Conservation (phyloP, 2,329 filamentous ascomycete genomes). For the Incumbomyces lentus region DNA sequence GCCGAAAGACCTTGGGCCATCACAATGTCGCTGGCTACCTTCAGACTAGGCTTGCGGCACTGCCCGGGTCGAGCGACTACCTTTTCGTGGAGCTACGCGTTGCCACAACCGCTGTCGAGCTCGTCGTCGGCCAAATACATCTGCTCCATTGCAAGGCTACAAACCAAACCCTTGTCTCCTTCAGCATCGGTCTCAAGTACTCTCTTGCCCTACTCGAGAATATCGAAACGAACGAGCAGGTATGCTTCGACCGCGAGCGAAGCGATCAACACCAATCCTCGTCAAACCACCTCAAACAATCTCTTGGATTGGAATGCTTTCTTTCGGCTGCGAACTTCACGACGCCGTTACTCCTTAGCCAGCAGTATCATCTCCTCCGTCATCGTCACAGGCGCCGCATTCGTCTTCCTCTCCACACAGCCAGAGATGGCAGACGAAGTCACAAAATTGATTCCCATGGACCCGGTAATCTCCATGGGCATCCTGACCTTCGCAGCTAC, state of each 20-base stretch:
- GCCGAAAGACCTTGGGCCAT: not conserved
- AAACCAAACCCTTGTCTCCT: not conserved
- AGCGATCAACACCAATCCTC: not conserved
- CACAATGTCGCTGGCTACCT: conserved; percentile 2
- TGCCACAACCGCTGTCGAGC: conserved; percentile 1
- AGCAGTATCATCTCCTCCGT: conserved; percentile 61
- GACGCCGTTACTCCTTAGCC: conserved; percentile 70
- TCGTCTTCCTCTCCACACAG: conserved; percentile 13
- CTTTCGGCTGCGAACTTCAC: conserved; percentile 77
- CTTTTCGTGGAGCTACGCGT: not conserved
- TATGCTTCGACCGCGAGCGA: not conserved
- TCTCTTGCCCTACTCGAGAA: not conserved
- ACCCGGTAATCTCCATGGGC: conserved; percentile 77
- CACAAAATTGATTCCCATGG: conserved; percentile 39
- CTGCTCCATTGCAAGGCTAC: not conserved
- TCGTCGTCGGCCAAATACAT: not conserved
- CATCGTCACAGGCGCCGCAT: conserved; percentile 43
- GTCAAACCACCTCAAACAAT: not conserved
- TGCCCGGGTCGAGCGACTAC: not conserved
- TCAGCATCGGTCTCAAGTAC: too few relatives aligned
- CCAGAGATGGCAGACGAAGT: conserved; percentile 18
- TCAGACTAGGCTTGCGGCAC: conserved; percentile 3
- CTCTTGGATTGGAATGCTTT: conserved; percentile 82
- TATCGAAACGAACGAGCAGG: not conserved
- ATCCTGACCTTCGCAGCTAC: conserved; percentile 66